Base-by-base conservation (phyloP, 2,329 filamentous ascomycete genomes). In the Mycosphaerelloides madeirae region DNA sequence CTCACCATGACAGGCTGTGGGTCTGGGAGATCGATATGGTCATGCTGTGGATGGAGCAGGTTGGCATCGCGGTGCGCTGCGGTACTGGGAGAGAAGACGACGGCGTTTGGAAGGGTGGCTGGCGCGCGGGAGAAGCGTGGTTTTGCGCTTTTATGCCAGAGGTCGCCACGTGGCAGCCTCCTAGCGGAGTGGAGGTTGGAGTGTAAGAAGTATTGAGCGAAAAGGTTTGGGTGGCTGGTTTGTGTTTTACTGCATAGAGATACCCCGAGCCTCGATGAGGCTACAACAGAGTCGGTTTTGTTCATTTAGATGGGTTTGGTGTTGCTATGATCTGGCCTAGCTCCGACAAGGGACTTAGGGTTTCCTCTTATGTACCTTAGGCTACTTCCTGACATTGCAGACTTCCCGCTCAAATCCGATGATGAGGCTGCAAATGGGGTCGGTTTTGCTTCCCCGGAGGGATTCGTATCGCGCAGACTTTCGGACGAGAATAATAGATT, bases 61-160 rank as follows among this genome's bases (percentile, higher is more conserved):
- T 76, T 2, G 81, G 79, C 0, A 56, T 83, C 1, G 57, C 83
- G 7, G 64, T 66, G 44, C 63, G 66, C 40, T 64, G 71, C 29
- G 61, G 69, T 14, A 57, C 43, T 57, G 36, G 67, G 65, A 36
- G 59, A 65, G 38, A 74, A 20, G 44, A 43, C 5, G 9, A 25
- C 22, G 58, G 54, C 9, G 29, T 55, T 16, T 61, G 58, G 54
- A 58, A 54, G 36, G 60, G 61, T 18, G 61, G 61, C 0, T 72
- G 70, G 40, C 72, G 64, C 5, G 73, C 77, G 3, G 69, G 68
- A 18, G 80, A 84, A 61, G 84, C 80, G 81, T 86, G 83, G 83
- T 85, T 81, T 79, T 61, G 82, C 40, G 72, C 75, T 18, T 59
- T 64, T 43, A 41, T 44, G 36, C 50, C 55, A 9, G 57, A 60